Percentiles rank a stretch among this genome's conserved stretches.
Evolutionary conservation across 441 rosid species (phyloP).

Genomic region (Corymbia calophylla): DNA sequence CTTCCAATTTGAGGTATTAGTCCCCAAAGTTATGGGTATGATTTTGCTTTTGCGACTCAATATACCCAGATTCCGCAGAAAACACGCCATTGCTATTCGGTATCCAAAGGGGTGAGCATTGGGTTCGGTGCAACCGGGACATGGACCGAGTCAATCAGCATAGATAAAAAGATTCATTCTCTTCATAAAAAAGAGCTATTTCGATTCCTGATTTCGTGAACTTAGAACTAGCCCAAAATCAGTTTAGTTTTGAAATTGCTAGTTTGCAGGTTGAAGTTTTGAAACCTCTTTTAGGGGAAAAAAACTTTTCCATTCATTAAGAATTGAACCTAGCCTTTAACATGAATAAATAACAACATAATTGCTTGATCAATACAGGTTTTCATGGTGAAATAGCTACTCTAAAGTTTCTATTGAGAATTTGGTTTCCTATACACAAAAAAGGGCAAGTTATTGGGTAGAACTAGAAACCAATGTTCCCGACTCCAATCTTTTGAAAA

Average conservation of each 20-base stretch:
- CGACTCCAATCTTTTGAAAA: background rate
- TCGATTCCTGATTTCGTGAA: rapidly evolving
- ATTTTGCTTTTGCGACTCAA: background rate
- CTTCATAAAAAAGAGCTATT: too few species aligned
- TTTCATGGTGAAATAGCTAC: background rate
- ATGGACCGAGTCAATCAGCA: background rate
- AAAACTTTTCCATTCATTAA: rapidly evolving
- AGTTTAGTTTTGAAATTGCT: rapidly evolving
- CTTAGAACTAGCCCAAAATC: background rate
- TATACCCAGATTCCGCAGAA: background rate
- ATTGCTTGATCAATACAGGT: background rate
- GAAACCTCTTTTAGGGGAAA: rapidly evolving
- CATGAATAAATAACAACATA: background rate
- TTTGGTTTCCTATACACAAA: rapidly evolving
- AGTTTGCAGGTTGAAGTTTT: background rate
- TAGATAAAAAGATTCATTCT: too few species aligned
- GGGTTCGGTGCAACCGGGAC: background rate
- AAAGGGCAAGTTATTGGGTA: background rate
- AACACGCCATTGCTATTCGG: background rate
- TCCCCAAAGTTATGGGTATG: background rate
- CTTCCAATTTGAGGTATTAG: background rate
- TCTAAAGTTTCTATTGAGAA: background rate
- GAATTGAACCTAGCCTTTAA: rapidly evolving
- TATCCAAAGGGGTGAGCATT: background rate
- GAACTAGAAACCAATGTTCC: background rate